A percentile compares a stretch with the other conserved stretches of the same genome.
These are phyloP conservation scores for Wallacemonas sp. DNA, from an alignment of 208 protist genomes.

Conservation along the genomic window DNA sequence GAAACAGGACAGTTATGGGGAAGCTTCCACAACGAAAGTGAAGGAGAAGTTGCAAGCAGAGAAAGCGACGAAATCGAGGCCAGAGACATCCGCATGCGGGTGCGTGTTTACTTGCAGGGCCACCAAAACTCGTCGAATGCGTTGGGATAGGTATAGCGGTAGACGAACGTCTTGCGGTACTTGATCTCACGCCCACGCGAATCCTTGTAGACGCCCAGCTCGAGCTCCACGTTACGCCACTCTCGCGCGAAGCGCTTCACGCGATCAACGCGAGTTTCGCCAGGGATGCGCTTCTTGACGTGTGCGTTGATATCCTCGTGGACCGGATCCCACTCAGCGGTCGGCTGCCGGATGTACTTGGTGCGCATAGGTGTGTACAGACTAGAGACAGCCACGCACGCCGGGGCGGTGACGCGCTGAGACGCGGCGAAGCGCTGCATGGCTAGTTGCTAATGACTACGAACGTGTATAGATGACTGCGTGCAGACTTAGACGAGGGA, in stretches of 20 bases:
- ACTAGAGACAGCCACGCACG: conserved; percentile 4
- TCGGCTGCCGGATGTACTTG: conserved; percentile 85
- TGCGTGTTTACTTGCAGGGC: conserved; percentile 70
- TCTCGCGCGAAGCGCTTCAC: conserved; percentile 86
- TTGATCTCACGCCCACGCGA: conserved; percentile 86
- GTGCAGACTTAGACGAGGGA: too few relatives aligned
- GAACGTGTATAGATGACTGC: too few relatives aligned
- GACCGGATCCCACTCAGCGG: conserved; percentile 79
- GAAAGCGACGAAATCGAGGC: background rate
- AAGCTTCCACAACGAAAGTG: background rate
- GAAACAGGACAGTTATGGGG: background rate
- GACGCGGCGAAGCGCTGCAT: conserved; percentile 3
- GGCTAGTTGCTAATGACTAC: too few relatives aligned
- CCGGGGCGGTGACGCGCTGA: conserved; percentile 1
- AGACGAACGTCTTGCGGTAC: conserved; percentile 90
- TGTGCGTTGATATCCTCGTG: conserved; percentile 92
- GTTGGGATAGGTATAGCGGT: conserved; percentile 91
- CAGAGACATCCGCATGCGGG: background rate
- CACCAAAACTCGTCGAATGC: conserved; percentile 92
- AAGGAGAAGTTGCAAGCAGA: too few relatives aligned
- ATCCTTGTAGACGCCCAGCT: conserved; percentile 87
- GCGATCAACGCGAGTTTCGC: conserved; percentile 86
- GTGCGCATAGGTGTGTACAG: conserved; percentile 29
- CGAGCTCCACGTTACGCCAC: conserved; percentile 90
- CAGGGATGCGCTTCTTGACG: conserved; percentile 89